phyloP scores from a whole-genome alignment of 1,284 basidiomycete genomes.

The Hypsizygus ulmarius region DNA sequence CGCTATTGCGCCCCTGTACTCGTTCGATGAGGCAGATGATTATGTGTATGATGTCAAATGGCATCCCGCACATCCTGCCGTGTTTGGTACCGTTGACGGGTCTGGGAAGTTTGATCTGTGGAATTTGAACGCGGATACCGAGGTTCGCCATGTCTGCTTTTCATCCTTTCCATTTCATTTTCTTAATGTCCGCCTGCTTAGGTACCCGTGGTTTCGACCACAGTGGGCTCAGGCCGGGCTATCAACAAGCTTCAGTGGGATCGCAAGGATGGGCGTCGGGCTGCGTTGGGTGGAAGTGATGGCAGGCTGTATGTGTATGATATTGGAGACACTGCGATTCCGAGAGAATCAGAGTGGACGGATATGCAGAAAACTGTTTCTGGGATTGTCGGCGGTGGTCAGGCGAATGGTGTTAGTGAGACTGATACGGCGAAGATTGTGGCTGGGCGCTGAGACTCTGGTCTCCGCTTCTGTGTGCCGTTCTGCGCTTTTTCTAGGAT shows the following conservation, averaged over 20 bases:
- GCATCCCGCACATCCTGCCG: conserved; percentile 92
- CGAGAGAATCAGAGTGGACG: conserved; percentile 85
- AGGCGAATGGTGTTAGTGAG: conserved; percentile 51
- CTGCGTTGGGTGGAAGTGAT: conserved; percentile 87
- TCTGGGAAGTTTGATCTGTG: conserved; percentile 94
- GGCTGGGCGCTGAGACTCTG: conserved; percentile 40
- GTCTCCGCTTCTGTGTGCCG: background rate
- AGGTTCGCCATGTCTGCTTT: conserved; percentile 56
- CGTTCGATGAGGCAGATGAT: conserved; percentile 95
- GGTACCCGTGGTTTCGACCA: conserved; percentile 81
- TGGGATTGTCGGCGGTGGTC: conserved; percentile 55
- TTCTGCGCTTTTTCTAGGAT: too few relatives aligned
- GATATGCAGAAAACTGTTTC: conserved; percentile 83
- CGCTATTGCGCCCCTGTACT: conserved; percentile 72
- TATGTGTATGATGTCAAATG: conserved; percentile 99
- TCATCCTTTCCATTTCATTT: background rate
- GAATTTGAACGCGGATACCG: conserved; percentile 93
- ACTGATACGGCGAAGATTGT: conserved; percentile 39
- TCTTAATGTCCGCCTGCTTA: conserved; percentile 29
- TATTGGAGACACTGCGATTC: conserved; percentile 84
- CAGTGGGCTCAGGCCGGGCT: conserved; percentile 69
- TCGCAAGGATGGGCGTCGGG: conserved; percentile 78
- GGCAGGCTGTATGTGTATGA: conserved; percentile 94
- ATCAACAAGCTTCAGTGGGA: conserved; percentile 98
- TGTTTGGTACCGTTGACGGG: conserved; percentile 94